Evolutionary conservation across 75 land plant genomes (phyloP).

Genomic region (Cupressus sempervirens): DNA sequence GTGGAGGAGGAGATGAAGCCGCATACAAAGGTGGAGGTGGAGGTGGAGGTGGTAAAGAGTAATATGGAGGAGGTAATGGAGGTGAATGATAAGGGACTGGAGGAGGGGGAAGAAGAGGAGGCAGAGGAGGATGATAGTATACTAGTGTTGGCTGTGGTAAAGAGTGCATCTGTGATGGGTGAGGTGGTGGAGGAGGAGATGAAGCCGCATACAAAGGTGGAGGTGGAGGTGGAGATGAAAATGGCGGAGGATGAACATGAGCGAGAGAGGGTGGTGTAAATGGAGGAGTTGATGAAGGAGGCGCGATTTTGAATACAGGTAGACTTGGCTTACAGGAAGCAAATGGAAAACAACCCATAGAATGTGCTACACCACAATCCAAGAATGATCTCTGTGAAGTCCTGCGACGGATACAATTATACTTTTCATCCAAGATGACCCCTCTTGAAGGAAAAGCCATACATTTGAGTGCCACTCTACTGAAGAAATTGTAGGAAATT

Average conservation of each 20-base stretch:
- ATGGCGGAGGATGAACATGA: not conserved
- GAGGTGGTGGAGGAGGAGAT: too few relatives aligned
- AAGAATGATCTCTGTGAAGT: constrained; percentile 33
- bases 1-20: too few relatives aligned
- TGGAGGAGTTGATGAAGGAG: constrained; percentile 16
- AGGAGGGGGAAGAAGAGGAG: not conserved
- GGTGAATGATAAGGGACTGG: too few relatives aligned
- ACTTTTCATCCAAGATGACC: constrained; percentile 20
- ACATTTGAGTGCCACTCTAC: constrained; percentile 52
- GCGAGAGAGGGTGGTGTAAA: not conserved
- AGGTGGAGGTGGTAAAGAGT: too few relatives aligned
- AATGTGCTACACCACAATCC: constrained; percentile 23
- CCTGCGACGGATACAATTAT: constrained; percentile 47
- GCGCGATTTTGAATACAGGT: not conserved
- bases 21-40: too few relatives aligned
- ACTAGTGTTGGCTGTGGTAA: too few relatives aligned
- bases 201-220: not conserved
- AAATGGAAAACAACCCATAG: constrained; percentile 15
- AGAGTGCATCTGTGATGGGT: too few relatives aligned
- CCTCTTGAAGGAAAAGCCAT: constrained; percentile 19
- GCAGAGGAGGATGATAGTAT: too few relatives aligned
- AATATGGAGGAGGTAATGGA: too few relatives aligned
- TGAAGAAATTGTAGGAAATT: constrained; percentile 61
- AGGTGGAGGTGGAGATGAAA: not conserved
- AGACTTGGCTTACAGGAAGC: constrained; percentile 1